Conservation (phyloP, 2,329 filamentous ascomycete genomes). For the Aurifilum marmelostoma region DNA sequence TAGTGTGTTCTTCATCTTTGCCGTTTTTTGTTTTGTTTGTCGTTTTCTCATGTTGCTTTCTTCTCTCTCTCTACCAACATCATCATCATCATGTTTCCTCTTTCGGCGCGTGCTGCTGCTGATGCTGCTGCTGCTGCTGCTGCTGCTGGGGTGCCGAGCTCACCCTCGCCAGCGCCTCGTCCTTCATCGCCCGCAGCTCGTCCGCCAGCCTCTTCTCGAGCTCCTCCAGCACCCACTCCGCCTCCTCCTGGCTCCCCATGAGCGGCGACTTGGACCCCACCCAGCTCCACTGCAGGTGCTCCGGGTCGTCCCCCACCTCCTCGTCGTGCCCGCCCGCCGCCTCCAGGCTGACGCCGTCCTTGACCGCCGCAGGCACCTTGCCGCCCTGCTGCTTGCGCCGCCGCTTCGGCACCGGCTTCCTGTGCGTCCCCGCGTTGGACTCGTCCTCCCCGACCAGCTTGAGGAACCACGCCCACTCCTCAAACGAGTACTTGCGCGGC, state of each 20-base stretch:
- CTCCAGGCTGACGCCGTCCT: not conserved
- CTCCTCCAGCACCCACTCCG: constrained; percentile 73
- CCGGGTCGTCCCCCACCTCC: constrained; percentile 25
- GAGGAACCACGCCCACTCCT: constrained; percentile 87
- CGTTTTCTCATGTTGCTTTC: not conserved
- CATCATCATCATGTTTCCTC: not conserved
- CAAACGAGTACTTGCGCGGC: constrained; percentile 72
- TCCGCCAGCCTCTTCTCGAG: constrained; percentile 60
- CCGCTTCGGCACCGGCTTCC: constrained; percentile 38
- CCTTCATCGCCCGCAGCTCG: constrained; percentile 44
- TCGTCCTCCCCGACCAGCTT: constrained; percentile 73
- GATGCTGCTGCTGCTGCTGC: no score
- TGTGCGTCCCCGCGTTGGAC: constrained; percentile 52
- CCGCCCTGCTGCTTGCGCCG: constrained; percentile 19
- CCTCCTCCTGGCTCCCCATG: constrained; percentile 69
- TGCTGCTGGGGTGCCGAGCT: not conserved
- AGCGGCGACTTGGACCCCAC: constrained; percentile 70
- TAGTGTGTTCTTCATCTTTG: no score
- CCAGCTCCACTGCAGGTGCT: constrained; percentile 68
- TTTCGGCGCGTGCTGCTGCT: not conserved
- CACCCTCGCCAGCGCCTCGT: constrained; percentile 29
- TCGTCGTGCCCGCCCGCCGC: constrained; percentile 7
- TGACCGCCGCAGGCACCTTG: constrained; percentile 2
- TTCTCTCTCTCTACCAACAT: not conserved
- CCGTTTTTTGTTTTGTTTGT: not conserved